Percentiles rank a stretch among this genome's conserved stretches.
These are phyloP conservation scores for Diaporthe vaccinii DNA, from an alignment of 2,329 filamentous ascomycete genomes.

Conservation along the genomic window DNA sequence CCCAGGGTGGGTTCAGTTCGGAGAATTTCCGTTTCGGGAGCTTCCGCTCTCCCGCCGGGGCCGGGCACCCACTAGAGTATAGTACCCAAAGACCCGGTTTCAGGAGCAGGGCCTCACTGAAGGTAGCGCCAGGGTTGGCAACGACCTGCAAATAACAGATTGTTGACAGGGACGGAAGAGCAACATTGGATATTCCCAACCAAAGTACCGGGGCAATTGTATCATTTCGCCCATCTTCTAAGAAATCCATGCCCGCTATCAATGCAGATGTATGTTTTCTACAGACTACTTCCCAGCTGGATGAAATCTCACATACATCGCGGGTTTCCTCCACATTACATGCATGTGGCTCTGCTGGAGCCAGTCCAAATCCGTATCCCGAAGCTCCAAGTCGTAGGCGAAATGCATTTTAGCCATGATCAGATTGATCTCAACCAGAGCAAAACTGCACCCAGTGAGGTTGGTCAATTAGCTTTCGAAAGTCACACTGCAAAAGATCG, in stretches of 20 bases:
- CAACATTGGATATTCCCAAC: background rate
- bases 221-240: background rate
- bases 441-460: background rate
- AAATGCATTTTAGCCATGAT: constrained; percentile 28
- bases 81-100: background rate
- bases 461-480: background rate
- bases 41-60: background rate
- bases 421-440: constrained; percentile 17
- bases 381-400: constrained; percentile 21
- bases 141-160: background rate
- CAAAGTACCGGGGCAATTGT: too few relatives aligned
- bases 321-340: constrained; percentile 24
- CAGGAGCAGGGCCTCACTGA: background rate
- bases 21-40: background rate
- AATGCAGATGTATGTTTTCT: too few relatives aligned
- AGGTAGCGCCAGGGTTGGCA: background rate
- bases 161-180: background rate
- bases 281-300: background rate
- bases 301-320: background rate
- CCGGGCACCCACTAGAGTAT: too few relatives aligned
- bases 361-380: constrained; percentile 9
- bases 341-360: constrained; percentile 18
- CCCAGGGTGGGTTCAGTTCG: background rate
- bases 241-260: too few relatives aligned
- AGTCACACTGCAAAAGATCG: accelerated